Evolutionary conservation across 768 basidiomycete genomes (phyloP).

Genomic region (Trametes meyenii): DNA sequence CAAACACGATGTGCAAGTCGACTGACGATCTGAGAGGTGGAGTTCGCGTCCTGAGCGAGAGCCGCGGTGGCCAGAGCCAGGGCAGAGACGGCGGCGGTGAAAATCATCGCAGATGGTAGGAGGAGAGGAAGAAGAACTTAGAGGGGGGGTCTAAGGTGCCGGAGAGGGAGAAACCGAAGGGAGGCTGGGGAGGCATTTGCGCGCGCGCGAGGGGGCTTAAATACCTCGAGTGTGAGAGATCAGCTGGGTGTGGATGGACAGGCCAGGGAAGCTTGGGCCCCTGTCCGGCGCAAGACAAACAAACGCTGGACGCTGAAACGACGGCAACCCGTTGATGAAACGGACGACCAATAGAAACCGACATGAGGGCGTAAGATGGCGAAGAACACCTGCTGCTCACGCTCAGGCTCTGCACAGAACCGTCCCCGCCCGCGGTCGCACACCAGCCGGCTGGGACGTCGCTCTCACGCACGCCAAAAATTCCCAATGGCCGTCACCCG

Average conservation of each 20-base stretch:
- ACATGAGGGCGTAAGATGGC: not conserved
- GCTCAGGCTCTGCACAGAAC: not conserved
- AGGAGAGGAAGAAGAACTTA: not conserved
- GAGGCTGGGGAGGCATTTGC: not conserved
- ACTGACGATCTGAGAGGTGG: constrained; percentile 12
- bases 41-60: constrained; percentile 25
- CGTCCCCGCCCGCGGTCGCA: not conserved
- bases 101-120: constrained; percentile 22
- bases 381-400: not conserved
- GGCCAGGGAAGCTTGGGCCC: constrained; percentile 2
- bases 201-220: not conserved
- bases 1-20: not conserved
- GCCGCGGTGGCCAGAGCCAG: constrained; percentile 25
- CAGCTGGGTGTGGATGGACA: not conserved
- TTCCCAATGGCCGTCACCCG: not conserved
- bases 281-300: constrained; percentile 3
- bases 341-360: constrained; percentile 2
- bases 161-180: constrained; percentile 2
- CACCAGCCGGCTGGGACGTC: not conserved
- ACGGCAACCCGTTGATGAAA: constrained; percentile 12
- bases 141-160: constrained; percentile 3
- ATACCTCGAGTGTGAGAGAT: constrained; percentile 10
- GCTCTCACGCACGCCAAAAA: constrained; percentile 8
- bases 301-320: constrained; percentile 15
- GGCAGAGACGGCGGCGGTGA: constrained; percentile 16